A percentile compares a stretch with the other conserved stretches of the same genome.
phyloP scores from a whole-genome alignment of 129 eudicot species.

The Oenanthe sinensis region DNA sequence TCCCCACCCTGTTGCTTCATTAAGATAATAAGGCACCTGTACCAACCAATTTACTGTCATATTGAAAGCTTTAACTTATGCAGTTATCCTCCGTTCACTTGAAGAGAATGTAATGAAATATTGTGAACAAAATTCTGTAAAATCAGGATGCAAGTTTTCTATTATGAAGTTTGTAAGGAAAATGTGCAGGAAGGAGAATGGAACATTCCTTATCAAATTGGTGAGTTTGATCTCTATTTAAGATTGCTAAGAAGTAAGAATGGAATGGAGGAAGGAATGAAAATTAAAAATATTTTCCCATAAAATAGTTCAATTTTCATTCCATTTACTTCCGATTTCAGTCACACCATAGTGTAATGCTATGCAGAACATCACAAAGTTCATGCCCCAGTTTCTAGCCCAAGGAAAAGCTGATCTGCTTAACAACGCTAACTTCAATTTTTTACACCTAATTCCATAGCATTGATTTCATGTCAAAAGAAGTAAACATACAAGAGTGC shows the following conservation, averaged over 20 bases:
- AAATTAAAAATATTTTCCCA: background rate
- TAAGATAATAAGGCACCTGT: conserved; percentile 96
- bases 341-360: background rate
- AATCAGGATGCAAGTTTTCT: background rate
- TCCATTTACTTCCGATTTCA: background rate
- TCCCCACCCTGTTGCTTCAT: conserved; percentile 99
- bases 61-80: background rate
- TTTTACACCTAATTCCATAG: background rate
- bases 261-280: background rate
- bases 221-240: background rate
- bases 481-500: conserved; percentile 67
- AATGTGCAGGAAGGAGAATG: background rate
- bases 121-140: background rate
- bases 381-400: background rate
- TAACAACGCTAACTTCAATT: background rate
- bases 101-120: background rate
- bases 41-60: conserved; percentile 11
- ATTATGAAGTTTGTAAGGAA: background rate
- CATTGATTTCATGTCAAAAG: background rate
- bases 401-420: too few species aligned
- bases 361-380: background rate
- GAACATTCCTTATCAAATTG: background rate
- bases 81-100: background rate
- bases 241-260: background rate
- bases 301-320: background rate